These are phyloP conservation scores for Dactylorhiza incarnata DNA, from an alignment of 106 monocot genomes.

Conservation along the genomic window DNA sequence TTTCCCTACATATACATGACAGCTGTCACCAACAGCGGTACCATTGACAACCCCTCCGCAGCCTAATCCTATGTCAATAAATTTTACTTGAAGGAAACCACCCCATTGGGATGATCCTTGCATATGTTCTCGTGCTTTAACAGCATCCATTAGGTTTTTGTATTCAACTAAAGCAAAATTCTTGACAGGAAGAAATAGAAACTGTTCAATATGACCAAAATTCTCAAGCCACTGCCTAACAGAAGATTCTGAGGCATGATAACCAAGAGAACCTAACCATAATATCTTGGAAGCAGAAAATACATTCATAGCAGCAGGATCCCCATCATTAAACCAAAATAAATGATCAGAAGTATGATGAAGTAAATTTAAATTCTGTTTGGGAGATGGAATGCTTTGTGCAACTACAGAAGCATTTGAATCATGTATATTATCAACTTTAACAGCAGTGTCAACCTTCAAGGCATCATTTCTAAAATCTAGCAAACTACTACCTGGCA, in stretches of 20 bases:
- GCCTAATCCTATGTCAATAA: conserved; percentile 74
- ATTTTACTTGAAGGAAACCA: conserved; percentile 57
- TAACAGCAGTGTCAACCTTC: not conserved
- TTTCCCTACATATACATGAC: conserved; percentile 75
- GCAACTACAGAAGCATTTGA: conserved; percentile 11
- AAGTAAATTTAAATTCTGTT: conserved; percentile 12
- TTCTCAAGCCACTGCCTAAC: conserved; percentile 72
- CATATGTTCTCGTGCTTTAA: conserved; percentile 80
- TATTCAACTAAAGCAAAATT: conserved; percentile 81
- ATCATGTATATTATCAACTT: conserved; percentile 11
- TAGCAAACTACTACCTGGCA: conserved; percentile 5
- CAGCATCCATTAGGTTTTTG: conserved; percentile 72
- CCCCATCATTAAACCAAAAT: conserved; percentile 61
- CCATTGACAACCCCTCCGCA: conserved; percentile 51
- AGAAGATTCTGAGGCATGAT: conserved; percentile 47
- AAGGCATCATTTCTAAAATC: conserved; percentile 12
- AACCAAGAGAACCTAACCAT: conserved; percentile 70
- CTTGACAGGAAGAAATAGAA: conserved; percentile 43
- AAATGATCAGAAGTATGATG: conserved; percentile 26
- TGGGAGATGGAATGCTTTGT: conserved; percentile 24
- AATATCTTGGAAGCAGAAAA: conserved; percentile 69
- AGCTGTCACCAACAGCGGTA: conserved; percentile 65
- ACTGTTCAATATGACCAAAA: conserved; percentile 69
- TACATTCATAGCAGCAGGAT: conserved; percentile 64
- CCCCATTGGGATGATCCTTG: conserved; percentile 79